Conservation (phyloP, 2,329 filamentous ascomycete species). For the Pezicula neosporulosa region DNA sequence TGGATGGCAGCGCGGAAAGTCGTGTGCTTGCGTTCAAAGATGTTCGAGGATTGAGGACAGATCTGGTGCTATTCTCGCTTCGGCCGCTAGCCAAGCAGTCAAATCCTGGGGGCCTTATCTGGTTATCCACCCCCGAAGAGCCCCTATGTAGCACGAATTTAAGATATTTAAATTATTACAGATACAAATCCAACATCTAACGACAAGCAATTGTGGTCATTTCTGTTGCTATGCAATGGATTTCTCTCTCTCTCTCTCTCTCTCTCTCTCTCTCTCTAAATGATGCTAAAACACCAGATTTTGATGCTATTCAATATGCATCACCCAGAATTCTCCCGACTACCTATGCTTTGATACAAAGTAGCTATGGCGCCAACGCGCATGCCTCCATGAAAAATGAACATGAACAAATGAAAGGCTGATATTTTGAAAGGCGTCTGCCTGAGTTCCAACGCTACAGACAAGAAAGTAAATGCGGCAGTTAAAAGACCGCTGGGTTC, state of each 20-base stretch:
- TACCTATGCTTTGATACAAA: constrained; percentile 22
- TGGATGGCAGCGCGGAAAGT: constrained; percentile 1
- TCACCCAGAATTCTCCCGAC: constrained; percentile 9
- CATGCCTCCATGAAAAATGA: constrained; percentile 19
- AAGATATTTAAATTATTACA: no score
- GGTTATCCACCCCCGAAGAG: no score
- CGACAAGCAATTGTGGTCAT: no score
- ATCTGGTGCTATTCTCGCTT: not conserved
- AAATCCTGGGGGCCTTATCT: no score
- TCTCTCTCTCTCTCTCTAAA: no score
- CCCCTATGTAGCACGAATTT: no score
- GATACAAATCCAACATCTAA: no score
- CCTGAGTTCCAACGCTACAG: constrained; percentile 1
- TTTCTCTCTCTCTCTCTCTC: no score
- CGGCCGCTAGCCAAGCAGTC: no score
- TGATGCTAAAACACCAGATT: constrained; percentile 3
- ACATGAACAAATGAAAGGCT: constrained; percentile 25
- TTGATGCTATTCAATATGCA: not conserved
- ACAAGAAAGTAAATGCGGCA: constrained; percentile 18
- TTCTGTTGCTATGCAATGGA: no score
- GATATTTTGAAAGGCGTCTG: not conserved
- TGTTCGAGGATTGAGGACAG: constrained; percentile 21
- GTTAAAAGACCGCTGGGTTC: constrained; percentile 12
- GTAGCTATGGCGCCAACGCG: constrained; percentile 15
- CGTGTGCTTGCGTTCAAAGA: constrained; percentile 3